phyloP scores from a whole-genome alignment of 2,329 filamentous ascomycete genomes.

The Colletotrichum sp. region DNA sequence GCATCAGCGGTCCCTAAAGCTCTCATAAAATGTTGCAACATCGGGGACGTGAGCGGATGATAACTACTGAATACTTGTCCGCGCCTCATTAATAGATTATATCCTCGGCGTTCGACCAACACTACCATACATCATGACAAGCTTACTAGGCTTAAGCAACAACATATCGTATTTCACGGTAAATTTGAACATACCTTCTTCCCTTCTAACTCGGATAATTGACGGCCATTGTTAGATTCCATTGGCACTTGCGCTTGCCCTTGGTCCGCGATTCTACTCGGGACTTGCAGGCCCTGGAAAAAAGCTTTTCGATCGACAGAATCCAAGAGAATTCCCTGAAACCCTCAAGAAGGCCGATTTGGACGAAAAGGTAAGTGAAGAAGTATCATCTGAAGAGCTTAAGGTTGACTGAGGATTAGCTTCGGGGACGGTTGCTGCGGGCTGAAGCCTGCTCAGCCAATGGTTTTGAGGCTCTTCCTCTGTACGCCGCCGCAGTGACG shows the following conservation, averaged over 20 bases:
- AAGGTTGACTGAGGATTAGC: background rate
- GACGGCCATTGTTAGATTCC: background rate
- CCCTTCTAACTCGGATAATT: background rate
- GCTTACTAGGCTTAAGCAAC: background rate
- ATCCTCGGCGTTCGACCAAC: background rate
- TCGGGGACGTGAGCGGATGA: background rate
- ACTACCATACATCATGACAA: background rate
- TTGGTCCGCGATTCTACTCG: background rate
- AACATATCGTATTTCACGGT: background rate
- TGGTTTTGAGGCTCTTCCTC: background rate
- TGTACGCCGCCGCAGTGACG: background rate
- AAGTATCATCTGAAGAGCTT: rapidly evolving
- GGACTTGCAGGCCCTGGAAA: background rate
- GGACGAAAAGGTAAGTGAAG: background rate
- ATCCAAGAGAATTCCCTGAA: background rate
- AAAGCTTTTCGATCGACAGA: background rate
- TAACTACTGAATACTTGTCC: background rate
- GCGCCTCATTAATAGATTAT: background rate
- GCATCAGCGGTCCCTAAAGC: rapidly evolving
- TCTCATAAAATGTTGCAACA: background rate
- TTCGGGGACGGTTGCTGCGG: background rate
- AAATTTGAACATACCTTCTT: background rate
- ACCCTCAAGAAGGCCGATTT: background rate
- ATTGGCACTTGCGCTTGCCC: background rate
- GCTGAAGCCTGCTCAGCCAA: background rate